phyloP scores from a whole-genome alignment of 257 asterid genomes.

The Prunella vulgaris region DNA sequence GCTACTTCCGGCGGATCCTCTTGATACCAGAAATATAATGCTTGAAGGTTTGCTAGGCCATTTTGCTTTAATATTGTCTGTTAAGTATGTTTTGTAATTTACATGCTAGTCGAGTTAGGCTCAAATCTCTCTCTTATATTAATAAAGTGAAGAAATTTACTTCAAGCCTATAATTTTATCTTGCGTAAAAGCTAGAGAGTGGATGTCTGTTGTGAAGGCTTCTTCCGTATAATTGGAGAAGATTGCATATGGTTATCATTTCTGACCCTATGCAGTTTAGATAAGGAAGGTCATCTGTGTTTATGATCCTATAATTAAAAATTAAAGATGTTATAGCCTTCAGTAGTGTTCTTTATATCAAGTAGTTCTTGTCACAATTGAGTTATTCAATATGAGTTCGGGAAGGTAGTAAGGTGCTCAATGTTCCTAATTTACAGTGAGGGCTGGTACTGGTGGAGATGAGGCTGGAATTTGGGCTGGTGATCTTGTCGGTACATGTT shows the following conservation, averaged over 20 bases:
- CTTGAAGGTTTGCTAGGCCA: slow-evolving; percentile 66
- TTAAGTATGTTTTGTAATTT: slow-evolving; percentile 7
- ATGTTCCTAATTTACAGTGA: slow-evolving; percentile 49
- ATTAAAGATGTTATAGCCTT: background rate
- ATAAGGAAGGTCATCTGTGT: background rate
- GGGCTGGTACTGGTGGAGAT: slow-evolving; percentile 99
- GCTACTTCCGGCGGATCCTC: slow-evolving; percentile 92
- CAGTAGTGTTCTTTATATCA: background rate
- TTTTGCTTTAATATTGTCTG: slow-evolving; percentile 5
- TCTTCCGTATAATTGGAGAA: slow-evolving; percentile 15
- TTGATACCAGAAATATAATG: slow-evolving; percentile 93
- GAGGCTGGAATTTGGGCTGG: slow-evolving; percentile 99
- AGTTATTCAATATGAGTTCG: background rate
- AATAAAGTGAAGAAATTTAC: slow-evolving; percentile 6
- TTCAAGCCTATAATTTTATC: slow-evolving; percentile 8
- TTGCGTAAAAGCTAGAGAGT: background rate
- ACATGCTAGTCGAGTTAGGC: slow-evolving; percentile 5
- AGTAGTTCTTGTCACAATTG: slow-evolving; percentile 6
- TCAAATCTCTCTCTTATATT: background rate
- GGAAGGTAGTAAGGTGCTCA: slow-evolving; percentile 3
- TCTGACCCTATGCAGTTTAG: slow-evolving; percentile 12
- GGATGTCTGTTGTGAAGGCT: background rate
- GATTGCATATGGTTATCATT: slow-evolving; percentile 13
- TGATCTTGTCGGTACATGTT: slow-evolving; percentile 99
- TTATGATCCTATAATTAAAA: background rate